Base-by-base conservation (phyloP, 2,329 filamentous ascomycete genomes). In the Aureobasidium musti region DNA sequence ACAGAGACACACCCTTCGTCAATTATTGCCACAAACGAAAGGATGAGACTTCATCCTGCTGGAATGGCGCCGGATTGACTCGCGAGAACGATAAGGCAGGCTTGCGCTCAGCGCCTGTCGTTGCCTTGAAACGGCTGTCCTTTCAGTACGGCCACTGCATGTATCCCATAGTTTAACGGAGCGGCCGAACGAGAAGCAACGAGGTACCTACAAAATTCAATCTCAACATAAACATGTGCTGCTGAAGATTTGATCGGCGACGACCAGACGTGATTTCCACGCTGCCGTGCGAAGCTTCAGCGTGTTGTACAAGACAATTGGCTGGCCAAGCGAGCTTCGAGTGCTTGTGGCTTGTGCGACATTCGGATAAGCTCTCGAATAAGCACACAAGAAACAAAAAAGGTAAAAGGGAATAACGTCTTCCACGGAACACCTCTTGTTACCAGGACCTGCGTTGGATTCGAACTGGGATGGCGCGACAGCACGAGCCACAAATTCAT, bases 281-380 rank as follows among this genome's bases (percentile, higher is more conserved):
- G 43, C 23, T 21, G 43, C 54, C 54, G 41, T 59, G 37, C 54
- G 45, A 59, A 45, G 54, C 37, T 59, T 45, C 54, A 21, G 35
- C n/a, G 17, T 21, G 17, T n/a, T 26, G 33, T 5, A 26, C 56
- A 52, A 35, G 8, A 28, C 30, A 35, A 52, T 63, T 63, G 30
- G 45, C 14, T 23, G 26, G 59, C 45, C 59, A 63, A 63, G 59
- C 59, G 45, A 63, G 59, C 59, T 63, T 63, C 45, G 21, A 21
- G 37, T 63, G 59, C 45, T 63, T 50, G 59, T 63, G 59, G 59
- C 59, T 21, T 21, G 19, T 41, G 59, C 17, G 33, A 35, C 45
- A 28, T 14, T 41, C 21, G 10, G 14, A 50, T 30, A 63, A 63
- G 45, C 59, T 37, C 45, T 50, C 33, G 21, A 30, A 50, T 17